Conservation (phyloP, 495 filamentous ascomycete genomes). For the Penicillium steckii region DNA sequence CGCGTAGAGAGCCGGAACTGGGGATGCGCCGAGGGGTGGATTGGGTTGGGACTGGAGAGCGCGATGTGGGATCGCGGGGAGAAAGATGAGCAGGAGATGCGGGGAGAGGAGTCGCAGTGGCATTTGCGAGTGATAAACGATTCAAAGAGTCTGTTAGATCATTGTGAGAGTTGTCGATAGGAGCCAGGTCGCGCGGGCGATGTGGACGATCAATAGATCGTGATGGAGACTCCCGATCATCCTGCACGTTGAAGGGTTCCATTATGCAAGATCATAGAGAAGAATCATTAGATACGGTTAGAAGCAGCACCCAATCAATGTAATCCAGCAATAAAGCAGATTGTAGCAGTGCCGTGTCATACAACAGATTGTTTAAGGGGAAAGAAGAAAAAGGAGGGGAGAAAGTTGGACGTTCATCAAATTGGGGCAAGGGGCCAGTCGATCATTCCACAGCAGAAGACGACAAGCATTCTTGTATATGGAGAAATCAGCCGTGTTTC, state of each 20-base stretch:
- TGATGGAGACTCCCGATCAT: slow-evolving; percentile 24
- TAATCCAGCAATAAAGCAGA: background rate
- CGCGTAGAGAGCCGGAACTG: slow-evolving; percentile 50
- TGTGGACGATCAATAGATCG: slow-evolving; percentile 22
- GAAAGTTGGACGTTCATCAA: slow-evolving; percentile 3
- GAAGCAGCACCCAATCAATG: no score
- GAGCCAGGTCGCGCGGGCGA: slow-evolving; percentile 14
- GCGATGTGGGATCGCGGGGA: slow-evolving; percentile 29
- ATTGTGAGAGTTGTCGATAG: slow-evolving; percentile 12
- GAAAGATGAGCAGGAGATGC: slow-evolving; percentile 42
- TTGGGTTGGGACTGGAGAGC: slow-evolving; percentile 17
- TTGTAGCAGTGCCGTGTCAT: background rate
- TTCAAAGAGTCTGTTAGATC: slow-evolving; percentile 42
- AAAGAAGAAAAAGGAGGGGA: slow-evolving; percentile 6
- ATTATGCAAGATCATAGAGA: slow-evolving; percentile 25
- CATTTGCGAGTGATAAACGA: slow-evolving; percentile 46
- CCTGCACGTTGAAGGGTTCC: slow-evolving; percentile 33
- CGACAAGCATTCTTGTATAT: slow-evolving; percentile 4
- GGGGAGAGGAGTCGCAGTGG: slow-evolving; percentile 43
- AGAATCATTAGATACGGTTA: background rate
- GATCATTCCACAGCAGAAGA: slow-evolving; percentile 16
- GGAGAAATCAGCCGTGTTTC: background rate
- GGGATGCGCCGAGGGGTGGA: slow-evolving; percentile 46
- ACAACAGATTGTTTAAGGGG: background rate
- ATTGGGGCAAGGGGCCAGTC: slow-evolving; percentile 22